These are phyloP conservation scores for Digitaria exilis DNA, from an alignment of 202 grass and related monocot species.

Conservation along the genomic window DNA sequence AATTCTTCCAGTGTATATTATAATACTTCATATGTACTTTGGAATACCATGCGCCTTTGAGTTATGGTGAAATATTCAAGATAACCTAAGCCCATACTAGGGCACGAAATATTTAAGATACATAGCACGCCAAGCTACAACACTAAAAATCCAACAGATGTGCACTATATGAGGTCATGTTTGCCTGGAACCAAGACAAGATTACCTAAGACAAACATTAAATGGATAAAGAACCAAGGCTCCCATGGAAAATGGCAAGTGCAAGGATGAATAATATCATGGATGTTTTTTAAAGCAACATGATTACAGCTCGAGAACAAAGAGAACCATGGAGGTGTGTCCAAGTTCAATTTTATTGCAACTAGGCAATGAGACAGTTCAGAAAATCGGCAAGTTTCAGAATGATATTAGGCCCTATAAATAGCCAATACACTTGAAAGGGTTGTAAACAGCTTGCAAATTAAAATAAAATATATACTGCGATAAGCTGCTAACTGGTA, in stretches of 20 bases:
- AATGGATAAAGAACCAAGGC: background rate
- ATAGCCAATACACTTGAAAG: background rate
- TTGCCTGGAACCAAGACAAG: background rate
- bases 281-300: background rate
- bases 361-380: background rate
- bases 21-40: background rate
- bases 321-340: background rate
- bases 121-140: background rate
- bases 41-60: too few species aligned
- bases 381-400: background rate
- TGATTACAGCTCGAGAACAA: background rate
- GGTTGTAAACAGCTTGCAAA: too few species aligned
- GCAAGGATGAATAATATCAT: background rate
- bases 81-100: too few species aligned
- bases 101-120: too few species aligned
- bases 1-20: background rate
- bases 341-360: background rate
- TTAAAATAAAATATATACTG: too few species aligned
- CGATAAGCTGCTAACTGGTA: too few species aligned
- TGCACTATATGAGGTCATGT: slow-evolving; percentile 10
- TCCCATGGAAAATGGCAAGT: background rate
- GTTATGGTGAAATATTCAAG: too few species aligned
- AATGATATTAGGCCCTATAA: background rate
- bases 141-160: background rate
- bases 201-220: background rate